These are phyloP conservation scores for Zopfia rhizophila DNA, from an alignment of 2,329 filamentous ascomycete species.

Conservation along the genomic window DNA sequence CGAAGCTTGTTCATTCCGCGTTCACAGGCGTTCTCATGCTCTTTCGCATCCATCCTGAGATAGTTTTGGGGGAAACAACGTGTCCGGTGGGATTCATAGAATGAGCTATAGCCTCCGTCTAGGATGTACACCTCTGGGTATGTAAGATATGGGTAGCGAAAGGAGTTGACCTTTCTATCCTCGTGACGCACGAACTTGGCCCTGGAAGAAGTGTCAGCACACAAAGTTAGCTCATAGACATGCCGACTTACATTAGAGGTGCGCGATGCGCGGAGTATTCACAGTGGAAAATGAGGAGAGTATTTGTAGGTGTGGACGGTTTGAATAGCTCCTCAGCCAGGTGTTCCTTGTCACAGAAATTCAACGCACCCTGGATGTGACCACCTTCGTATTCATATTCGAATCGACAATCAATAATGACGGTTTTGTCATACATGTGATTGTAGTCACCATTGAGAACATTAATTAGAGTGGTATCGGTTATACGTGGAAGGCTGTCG, in stretches of 20 bases:
- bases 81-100: conserved; percentile 80
- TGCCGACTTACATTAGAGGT: conserved; percentile 76
- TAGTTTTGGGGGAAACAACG: conserved; percentile 96
- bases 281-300: conserved; percentile 92
- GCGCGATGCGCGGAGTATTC: conserved; percentile 98
- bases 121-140: conserved; percentile 98
- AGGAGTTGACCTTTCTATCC: conserved; percentile 85
- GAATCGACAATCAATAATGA: conserved; percentile 96
- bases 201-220: conserved; percentile 50
- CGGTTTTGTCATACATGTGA: conserved; percentile 78
- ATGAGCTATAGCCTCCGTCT: conserved; percentile 94
- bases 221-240: not conserved
- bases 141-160: conserved; percentile 86
- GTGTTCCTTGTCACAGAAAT: conserved; percentile 96
- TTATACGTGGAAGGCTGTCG: conserved; percentile 89
- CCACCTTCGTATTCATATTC: conserved; percentile 99
- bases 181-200: conserved; percentile 90
- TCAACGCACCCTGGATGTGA: conserved; percentile 91
- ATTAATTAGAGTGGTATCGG: conserved; percentile 81
- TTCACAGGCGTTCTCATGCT: conserved; percentile 92
- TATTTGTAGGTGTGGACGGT: conserved; percentile 66
- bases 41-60: conserved; percentile 93
- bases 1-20: conserved; percentile 93
- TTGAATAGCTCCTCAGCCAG: conserved; percentile 83
- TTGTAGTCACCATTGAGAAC: conserved; percentile 87